These are phyloP conservation scores for Pythium rishiriense DNA, from an alignment of 352 stramenopile genomes.

Conservation along the genomic window DNA sequence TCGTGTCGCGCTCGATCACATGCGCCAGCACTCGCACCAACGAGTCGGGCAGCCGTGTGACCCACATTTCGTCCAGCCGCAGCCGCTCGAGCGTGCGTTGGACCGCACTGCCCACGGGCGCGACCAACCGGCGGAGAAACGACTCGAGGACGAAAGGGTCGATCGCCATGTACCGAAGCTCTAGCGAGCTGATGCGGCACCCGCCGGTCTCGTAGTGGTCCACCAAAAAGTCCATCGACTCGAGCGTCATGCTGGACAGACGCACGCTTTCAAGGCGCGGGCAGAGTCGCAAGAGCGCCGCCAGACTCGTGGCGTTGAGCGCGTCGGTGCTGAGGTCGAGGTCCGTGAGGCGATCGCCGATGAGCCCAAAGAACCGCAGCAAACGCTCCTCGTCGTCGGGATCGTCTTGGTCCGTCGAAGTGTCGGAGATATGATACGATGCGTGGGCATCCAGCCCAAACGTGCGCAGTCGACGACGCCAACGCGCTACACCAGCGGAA, in stretches of 20 bases:
- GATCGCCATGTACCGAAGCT: background rate
- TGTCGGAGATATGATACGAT: background rate
- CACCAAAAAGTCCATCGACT: background rate
- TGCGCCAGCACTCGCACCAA: background rate
- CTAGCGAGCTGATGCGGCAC: constrained; percentile 1
- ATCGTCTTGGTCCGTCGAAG: background rate
- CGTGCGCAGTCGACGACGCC: background rate
- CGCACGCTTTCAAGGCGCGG: constrained; percentile 4
- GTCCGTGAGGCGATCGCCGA: background rate
- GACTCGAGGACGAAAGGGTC: background rate
- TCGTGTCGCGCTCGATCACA: background rate
- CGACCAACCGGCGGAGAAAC: constrained; percentile 3
- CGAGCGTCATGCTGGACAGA: background rate
- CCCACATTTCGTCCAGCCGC: constrained; percentile 4
- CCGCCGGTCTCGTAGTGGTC: constrained; percentile 2
- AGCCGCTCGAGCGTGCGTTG: constrained; percentile 2
- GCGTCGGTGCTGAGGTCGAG: background rate
- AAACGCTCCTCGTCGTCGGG: background rate
- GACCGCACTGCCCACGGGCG: background rate
- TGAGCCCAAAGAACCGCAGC: background rate
- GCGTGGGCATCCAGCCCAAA: background rate
- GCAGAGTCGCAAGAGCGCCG: background rate
- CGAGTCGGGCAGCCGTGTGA: background rate
- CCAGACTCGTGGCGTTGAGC: background rate
- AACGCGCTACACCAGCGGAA: background rate